phyloP scores from a whole-genome alignment of 1,284 basidiomycete genomes.

The Flammula alnicola region DNA sequence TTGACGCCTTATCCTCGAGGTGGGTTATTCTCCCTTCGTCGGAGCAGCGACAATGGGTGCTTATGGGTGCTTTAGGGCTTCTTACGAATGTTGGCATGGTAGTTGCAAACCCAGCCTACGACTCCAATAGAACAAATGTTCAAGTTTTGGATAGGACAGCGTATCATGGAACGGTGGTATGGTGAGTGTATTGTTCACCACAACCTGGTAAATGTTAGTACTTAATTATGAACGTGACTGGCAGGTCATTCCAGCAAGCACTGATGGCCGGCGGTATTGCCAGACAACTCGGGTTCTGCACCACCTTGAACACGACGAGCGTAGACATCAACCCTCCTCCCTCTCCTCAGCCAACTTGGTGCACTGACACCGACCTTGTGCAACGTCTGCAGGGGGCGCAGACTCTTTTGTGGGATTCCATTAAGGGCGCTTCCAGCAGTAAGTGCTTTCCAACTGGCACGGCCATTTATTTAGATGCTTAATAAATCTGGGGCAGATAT shows the following conservation, averaged over 20 bases:
- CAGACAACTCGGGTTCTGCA: slow-evolving; percentile 29
- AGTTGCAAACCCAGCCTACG: slow-evolving; percentile 33
- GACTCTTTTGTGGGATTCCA: slow-evolving; percentile 26
- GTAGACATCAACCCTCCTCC: slow-evolving; percentile 28
- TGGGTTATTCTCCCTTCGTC: neutral
- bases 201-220: too few relatives aligned
- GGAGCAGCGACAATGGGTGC: neutral
- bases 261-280: slow-evolving; percentile 33
- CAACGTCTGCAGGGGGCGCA: slow-evolving; percentile 26
- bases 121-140: slow-evolving; percentile 30
- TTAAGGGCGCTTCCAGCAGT: slow-evolving; percentile 28
- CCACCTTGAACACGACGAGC: slow-evolving; percentile 15
- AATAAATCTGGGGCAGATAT: slow-evolving; percentile 19
- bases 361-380: slow-evolving; percentile 24
- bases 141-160: slow-evolving; percentile 29
- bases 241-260: slow-evolving; percentile 33
- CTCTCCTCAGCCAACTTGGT: slow-evolving; percentile 25
- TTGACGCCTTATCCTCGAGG: slow-evolving; percentile 31
- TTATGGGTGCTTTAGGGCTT: slow-evolving; percentile 20
- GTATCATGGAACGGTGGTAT: slow-evolving; percentile 32
- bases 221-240: too few relatives aligned
- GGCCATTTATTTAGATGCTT: slow-evolving; percentile 31
- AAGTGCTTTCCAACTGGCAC: slow-evolving; percentile 8
- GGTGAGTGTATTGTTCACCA: slow-evolving; percentile 15
- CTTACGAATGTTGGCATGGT: slow-evolving; percentile 34